phyloP scores from a whole-genome alignment of 1,139 yeast genomes.

The Arxiozyma slooffiae region DNA sequence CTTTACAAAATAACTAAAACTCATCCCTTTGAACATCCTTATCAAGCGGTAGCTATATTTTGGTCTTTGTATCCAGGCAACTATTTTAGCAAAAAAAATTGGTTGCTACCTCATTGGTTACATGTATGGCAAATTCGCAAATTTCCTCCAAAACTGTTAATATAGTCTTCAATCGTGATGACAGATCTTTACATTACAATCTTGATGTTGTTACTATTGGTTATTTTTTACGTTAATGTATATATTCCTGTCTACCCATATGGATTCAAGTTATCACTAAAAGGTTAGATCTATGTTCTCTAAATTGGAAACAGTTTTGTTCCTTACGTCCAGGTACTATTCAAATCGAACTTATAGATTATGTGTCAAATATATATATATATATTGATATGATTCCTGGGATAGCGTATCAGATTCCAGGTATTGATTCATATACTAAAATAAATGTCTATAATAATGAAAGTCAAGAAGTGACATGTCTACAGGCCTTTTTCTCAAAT shows the following conservation, averaged over 20 bases:
- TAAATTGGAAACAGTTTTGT: slow-evolving; percentile 70
- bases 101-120: slow-evolving; percentile 57
- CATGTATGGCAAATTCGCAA: slow-evolving; percentile 63
- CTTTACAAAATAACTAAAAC: neutral
- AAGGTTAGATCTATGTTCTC: slow-evolving; percentile 45
- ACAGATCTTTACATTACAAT: slow-evolving; percentile 48
- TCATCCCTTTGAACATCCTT: neutral
- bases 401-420: slow-evolving; percentile 67
- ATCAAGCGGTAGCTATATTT: neutral
- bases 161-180: slow-evolving; percentile 61
- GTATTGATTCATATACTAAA: slow-evolving; percentile 64
- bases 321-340: slow-evolving; percentile 65
- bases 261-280: slow-evolving; percentile 55
- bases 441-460: slow-evolving; percentile 39
- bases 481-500: slow-evolving; percentile 59
- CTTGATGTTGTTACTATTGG: slow-evolving; percentile 54
- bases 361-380: slow-evolving; percentile 41
- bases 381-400: slow-evolving; percentile 56
- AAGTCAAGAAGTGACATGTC: slow-evolving; percentile 42
- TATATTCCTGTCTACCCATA: slow-evolving; percentile 62
- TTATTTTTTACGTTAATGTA: slow-evolving; percentile 49
- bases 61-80: neutral
- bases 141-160: slow-evolving; percentile 57
- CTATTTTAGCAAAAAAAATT: slow-evolving; percentile 31
- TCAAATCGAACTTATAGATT: slow-evolving; percentile 57